These are phyloP conservation scores for Ustilaginoidea virens DNA, from an alignment of 2,329 filamentous ascomycete species.

Conservation along the genomic window DNA sequence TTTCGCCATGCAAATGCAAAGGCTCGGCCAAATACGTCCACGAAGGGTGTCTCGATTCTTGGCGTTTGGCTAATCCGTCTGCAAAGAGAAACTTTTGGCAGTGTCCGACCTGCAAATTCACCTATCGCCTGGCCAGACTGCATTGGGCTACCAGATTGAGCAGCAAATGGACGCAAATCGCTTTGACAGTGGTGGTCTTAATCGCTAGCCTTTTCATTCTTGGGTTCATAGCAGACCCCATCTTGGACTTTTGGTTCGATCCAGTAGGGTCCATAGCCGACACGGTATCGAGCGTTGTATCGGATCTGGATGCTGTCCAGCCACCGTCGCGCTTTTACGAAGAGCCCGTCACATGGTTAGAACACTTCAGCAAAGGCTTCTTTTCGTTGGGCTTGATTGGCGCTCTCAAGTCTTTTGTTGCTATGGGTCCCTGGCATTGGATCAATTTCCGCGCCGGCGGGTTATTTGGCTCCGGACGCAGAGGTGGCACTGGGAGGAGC, in stretches of 20 bases:
- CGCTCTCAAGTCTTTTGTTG: conserved; percentile 64
- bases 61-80: conserved; percentile 59
- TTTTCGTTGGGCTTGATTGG: conserved; percentile 81
- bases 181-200: conserved; percentile 58
- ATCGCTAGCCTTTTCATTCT: conserved; percentile 60
- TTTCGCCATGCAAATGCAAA: conserved; percentile 87
- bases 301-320: conserved; percentile 21
- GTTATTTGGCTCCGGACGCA: conserved; percentile 32
- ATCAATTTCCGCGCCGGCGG: conserved; percentile 55
- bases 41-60: conserved; percentile 71
- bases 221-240: conserved; percentile 84
- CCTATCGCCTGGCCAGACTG: conserved; percentile 65
- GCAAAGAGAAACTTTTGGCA: conserved; percentile 61
- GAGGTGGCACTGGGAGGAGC: conserved; percentile 55
- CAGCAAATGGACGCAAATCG: conserved; percentile 50
- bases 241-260: conserved; percentile 78
- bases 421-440: conserved; percentile 62
- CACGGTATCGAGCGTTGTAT: conserved; percentile 29
- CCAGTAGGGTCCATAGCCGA: conserved; percentile 48
- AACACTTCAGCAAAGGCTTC: conserved; percentile 80
- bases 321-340: conserved; percentile 30
- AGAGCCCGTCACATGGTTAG: conserved; percentile 48
- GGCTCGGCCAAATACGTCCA: conserved; percentile 90
- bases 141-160: conserved; percentile 57
- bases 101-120: conserved; percentile 77